Evolutionary conservation across 768 basidiomycete genomes (phyloP).

Genomic region (Russula sp.): DNA sequence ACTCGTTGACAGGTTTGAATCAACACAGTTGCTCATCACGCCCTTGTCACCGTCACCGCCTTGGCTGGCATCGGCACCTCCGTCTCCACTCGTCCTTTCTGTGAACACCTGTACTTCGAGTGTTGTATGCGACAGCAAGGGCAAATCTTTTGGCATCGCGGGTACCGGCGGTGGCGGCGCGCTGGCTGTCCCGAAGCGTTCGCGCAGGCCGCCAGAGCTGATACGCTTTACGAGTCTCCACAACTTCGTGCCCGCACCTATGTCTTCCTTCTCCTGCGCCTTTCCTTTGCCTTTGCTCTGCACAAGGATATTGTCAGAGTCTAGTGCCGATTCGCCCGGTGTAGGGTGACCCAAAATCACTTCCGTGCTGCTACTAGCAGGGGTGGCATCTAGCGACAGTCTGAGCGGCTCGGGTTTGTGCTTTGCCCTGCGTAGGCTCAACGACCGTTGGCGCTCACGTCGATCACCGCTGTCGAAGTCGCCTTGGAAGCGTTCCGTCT

Average conservation of each 20-base stretch:
- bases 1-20: conserved; percentile 25
- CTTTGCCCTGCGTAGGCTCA: conserved; percentile 6
- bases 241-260: conserved; percentile 35
- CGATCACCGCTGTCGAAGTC: neutral
- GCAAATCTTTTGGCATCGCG: conserved; percentile 43
- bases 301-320: neutral
- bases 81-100: neutral
- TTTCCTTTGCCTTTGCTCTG: conserved; percentile 19
- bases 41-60: neutral
- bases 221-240: conserved; percentile 70
- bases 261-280: conserved; percentile 27
- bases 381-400: conserved; percentile 5
- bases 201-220: conserved; percentile 55
- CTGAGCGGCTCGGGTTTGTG: conserved; percentile 13
- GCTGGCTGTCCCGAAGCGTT: conserved; percentile 35
- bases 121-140: conserved; percentile 16
- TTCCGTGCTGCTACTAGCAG: neutral
- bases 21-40: conserved; percentile 23
- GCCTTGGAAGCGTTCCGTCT: neutral
- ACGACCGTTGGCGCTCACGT: conserved; percentile 12
- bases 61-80: neutral
- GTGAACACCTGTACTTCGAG: conserved; percentile 24
- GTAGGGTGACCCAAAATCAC: neutral
- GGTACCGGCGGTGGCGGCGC: conserved; percentile 50
- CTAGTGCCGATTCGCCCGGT: neutral